Evolutionary conservation across 164 flowering plant genomes (phyloP).

Genomic region (Vitis riparia): DNA sequence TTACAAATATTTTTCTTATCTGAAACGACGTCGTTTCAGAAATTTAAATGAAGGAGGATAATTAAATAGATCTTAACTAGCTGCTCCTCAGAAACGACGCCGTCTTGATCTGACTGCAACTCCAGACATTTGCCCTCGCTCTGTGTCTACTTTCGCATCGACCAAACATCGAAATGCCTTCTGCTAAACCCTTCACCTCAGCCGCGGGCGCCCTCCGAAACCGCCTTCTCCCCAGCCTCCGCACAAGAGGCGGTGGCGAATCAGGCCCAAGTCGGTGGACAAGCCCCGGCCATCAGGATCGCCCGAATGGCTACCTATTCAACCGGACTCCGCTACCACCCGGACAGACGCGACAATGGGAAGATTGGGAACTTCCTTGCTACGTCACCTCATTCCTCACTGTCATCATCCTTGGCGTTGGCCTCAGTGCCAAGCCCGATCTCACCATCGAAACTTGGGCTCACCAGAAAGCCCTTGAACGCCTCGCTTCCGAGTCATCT

Average conservation of each 20-base stretch:
- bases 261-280: conserved; percentile 73
- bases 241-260: conserved; percentile 52
- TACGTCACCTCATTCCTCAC: conserved; percentile 93
- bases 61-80: too few relatives aligned
- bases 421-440: conserved; percentile 98
- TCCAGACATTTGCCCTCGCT: background rate
- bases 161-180: conserved; percentile 25
- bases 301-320: conserved; percentile 85
- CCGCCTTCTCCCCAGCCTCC: conserved; percentile 52
- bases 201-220: conserved; percentile 54
- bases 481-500: conserved; percentile 38
- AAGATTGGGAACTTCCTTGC: conserved; percentile 99
- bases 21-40: too few relatives aligned
- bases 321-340: conserved; percentile 82
- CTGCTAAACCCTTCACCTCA: conserved; percentile 37
- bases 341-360: conserved; percentile 90
- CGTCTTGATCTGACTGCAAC: background rate
- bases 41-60: too few relatives aligned
- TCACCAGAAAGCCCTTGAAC: conserved; percentile 87
- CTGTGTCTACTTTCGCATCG: background rate
- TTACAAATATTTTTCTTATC: too few relatives aligned
- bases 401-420: conserved; percentile 93
- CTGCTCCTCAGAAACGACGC: background rate
- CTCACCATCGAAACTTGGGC: conserved; percentile 99
- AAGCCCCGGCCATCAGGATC: conserved; percentile 78